Percentiles rank a stretch among this genome's conserved stretches.
These are phyloP conservation scores for Trypanosoma congolense DNA, from an alignment of 208 protist genomes.

Conservation along the genomic window DNA sequence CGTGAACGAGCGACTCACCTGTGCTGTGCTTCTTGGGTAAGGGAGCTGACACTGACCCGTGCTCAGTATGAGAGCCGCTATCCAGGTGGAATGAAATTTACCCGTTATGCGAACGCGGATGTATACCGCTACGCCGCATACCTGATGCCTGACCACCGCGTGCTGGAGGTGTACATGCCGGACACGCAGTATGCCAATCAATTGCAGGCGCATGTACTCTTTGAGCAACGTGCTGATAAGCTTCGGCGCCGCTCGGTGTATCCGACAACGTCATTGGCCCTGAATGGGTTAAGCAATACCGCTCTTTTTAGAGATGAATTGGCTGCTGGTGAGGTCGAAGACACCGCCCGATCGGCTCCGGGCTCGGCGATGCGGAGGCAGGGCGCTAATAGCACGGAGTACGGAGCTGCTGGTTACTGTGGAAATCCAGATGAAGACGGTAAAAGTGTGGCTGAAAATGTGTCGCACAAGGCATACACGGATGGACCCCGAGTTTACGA, in stretches of 20 bases:
- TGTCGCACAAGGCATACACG: too few relatives aligned
- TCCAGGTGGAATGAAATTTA: conserved; percentile 55
- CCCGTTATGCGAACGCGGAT: conserved; percentile 71
- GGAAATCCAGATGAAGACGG: too few relatives aligned
- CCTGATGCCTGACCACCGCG: conserved; percentile 66
- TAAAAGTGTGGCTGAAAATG: too few relatives aligned
- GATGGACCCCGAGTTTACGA: too few relatives aligned
- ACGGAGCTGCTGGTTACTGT: too few relatives aligned
- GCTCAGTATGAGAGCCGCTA: conserved; percentile 82
- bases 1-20: conserved; percentile 15
- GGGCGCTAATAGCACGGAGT: too few relatives aligned
- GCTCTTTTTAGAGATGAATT: neutral
- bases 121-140: conserved; percentile 72
- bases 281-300: neutral
- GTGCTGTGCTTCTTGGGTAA: conserved; percentile 68
- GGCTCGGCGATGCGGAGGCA: too few relatives aligned
- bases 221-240: conserved; percentile 79
- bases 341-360: too few relatives aligned
- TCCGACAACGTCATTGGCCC: conserved; percentile 7
- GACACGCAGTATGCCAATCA: conserved; percentile 34
- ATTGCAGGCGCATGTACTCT: conserved; percentile 71
- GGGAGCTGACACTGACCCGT: conserved; percentile 55
- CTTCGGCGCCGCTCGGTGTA: conserved; percentile 52
- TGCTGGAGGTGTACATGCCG: conserved; percentile 55
- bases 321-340: too few relatives aligned